These are phyloP conservation scores for Myxozyma vanderwaltii DNA, from an alignment of 805 yeast genomes.

Conservation along the genomic window DNA sequence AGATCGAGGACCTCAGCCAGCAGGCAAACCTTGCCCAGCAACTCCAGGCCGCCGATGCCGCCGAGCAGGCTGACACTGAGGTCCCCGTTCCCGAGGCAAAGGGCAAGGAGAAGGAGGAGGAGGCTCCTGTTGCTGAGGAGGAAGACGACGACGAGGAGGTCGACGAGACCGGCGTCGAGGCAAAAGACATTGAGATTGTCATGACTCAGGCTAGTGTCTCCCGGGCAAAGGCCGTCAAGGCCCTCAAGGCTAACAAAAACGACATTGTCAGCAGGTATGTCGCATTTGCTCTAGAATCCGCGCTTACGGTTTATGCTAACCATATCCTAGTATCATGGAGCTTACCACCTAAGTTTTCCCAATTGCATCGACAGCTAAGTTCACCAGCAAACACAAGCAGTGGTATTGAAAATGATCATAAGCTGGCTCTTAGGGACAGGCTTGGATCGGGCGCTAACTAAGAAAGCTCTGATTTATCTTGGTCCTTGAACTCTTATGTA, in stretches of 20 bases:
- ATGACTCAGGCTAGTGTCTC: constrained; percentile 90
- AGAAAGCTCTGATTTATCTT: neutral
- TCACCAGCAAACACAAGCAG: neutral
- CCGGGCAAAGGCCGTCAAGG: constrained; percentile 86
- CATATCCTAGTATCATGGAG: constrained; percentile 65
- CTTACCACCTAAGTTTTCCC: constrained; percentile 41
- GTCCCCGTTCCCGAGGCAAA: constrained; percentile 38
- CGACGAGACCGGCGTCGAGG: constrained; percentile 82
- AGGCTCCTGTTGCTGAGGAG: constrained; percentile 47
- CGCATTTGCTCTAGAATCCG: too few relatives aligned
- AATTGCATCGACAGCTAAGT: neutral
- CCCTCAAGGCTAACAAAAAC: constrained; percentile 83
- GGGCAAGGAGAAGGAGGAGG: constrained; percentile 50
- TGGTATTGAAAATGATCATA: neutral
- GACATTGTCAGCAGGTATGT: constrained; percentile 78
- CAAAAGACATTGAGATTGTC: constrained; percentile 81
- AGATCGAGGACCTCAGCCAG: constrained; percentile 89
- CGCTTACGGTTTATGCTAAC: neutral
- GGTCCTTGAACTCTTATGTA: constrained; percentile 3
- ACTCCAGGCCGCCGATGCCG: constrained; percentile 52
- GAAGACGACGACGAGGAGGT: constrained; percentile 52
- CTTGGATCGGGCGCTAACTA: too few relatives aligned
- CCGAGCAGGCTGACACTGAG: constrained; percentile 35
- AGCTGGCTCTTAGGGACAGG: neutral
- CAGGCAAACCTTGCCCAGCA: constrained; percentile 75